Evolutionary conservation across 2,329 filamentous ascomycete genomes (phyloP).

Genomic region (Tolypocladium tundrense): DNA sequence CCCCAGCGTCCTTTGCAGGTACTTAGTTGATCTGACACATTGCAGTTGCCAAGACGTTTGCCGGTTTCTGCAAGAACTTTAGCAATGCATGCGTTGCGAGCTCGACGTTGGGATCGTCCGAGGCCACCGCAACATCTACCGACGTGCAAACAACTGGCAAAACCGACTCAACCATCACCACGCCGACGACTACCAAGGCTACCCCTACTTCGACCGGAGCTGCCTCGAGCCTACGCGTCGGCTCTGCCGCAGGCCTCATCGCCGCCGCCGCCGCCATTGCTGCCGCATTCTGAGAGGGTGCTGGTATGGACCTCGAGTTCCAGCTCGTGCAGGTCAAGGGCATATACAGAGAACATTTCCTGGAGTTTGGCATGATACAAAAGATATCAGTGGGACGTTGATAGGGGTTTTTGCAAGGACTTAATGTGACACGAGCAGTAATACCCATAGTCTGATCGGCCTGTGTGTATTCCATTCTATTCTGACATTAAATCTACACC

Average conservation of each 20-base stretch:
- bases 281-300: conserved; percentile 11
- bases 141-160: background rate
- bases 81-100: conserved; percentile 15
- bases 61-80: conserved; percentile 18
- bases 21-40: conserved; percentile 1
- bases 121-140: conserved; percentile 1
- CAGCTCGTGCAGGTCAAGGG: background rate
- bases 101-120: conserved; percentile 1
- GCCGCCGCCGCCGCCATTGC: conserved; percentile 11
- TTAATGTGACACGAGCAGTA: background rate
- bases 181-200: background rate
- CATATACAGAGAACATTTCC: background rate
- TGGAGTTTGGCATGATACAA: background rate
- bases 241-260: conserved; percentile 12
- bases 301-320: background rate
- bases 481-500: conserved; percentile 51
- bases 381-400: background rate
- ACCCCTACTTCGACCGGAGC: conserved; percentile 6
- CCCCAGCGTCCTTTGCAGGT: too few species aligned
- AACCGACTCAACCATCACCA: background rate
- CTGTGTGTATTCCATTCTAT: background rate
- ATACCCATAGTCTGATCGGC: background rate
- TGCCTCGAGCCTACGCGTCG: conserved; percentile 9
- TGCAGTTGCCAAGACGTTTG: conserved; percentile 17
- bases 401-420: background rate